Base-by-base conservation (phyloP, 2,329 filamentous ascomycete genomes). In the Xylaria sp. region DNA sequence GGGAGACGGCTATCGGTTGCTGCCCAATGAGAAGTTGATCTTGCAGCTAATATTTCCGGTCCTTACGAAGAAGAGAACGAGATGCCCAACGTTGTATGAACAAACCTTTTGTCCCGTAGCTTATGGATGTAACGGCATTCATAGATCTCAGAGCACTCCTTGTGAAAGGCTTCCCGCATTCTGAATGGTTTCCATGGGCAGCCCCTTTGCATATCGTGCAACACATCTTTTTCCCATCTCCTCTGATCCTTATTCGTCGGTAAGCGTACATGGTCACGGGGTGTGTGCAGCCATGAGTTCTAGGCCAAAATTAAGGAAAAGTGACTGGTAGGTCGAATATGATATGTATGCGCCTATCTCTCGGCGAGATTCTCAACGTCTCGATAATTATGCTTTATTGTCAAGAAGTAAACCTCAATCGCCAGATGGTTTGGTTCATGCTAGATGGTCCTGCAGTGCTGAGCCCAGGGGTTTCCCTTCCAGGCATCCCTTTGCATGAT, bases 121-220 rank as follows among this genome's bases (percentile, higher is more conserved):
- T 37, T 5, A 8, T 15, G 23, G 7, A 50, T 25, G 28, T 52
- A 37, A 39, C 28, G 46, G 34, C 12, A 54, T 37, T 6, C 1
- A 25, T 5, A 34, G 57, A 25, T n/a, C n/a, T 51, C 34, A 15
- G 44, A 37, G 44, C 23, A 56, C 56, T 52, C 7, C 8, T 50
- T 37, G 51, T 10, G 32, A 51, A 25, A 15, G 23, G 7, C 37
- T 55, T 54, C 13, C 15, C 25, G 23, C 28, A 28, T 32, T n/a
- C 25, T 58, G 18, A 44, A 7, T 58, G 39, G 8, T 46, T 58
- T 32, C 39, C 41, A 32, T 4, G 15, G 39, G 54, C 46, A 52
- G 54, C 15, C 37, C 5, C 52, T 54, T 58, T 23, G 48, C 65
- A 67, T 67, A 48, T 63, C 18, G 65, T 59, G 65, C 55, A 63